Base-by-base conservation (phyloP, 306 rosid species). In the Glycine soja region DNA sequence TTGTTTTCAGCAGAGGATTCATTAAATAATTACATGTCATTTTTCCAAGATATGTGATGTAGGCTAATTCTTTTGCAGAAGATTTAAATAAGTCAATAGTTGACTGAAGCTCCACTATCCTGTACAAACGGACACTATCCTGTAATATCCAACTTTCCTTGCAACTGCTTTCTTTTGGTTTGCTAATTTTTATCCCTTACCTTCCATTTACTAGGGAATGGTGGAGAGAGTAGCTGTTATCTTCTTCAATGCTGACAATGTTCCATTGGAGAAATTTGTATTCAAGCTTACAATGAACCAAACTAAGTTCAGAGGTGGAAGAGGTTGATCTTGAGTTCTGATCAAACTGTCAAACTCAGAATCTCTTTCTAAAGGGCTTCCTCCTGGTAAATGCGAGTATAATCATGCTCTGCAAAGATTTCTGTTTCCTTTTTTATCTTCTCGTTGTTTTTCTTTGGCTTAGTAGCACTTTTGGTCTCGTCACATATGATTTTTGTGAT, bases 181-280 rank as follows among this genome's bases (percentile, higher is more conserved):
- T 77, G 56, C 75, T 78, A 72, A 83, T 56, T 64, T 83, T 65
- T 54, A 16, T 16, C 52, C 54, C 32, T 71, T 65, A 24, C 65
- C 24, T 86, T 58, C 48, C 53, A 32, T 75, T 84, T 78, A 30
- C 47, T 73, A 94, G 98, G 97, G 93, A 50, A 53, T 90, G 83
- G 97, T 95, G 64, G 98, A 95, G 57, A 89, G 94, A 83, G 92
- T 89, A 62, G 96, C 90, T 30, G 94, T 95, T 76, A 86, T 90
- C 70, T 90, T 93, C 89, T 91, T 84, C 81, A 77, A 81, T 52
- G 32, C 84, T 52, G 89, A 88, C 10, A 56, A 85, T 47, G 71
- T 84, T 78, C 94, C 92, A 8, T 32, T 85, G 64, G 98, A 95
- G 89, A 85, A 92, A 83, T 95, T 91, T 76, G 73, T 89, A 72